These are phyloP conservation scores for Pseudogymnoascus sp. DNA, from an alignment of 2,329 filamentous ascomycete genomes.

Conservation along the genomic window DNA sequence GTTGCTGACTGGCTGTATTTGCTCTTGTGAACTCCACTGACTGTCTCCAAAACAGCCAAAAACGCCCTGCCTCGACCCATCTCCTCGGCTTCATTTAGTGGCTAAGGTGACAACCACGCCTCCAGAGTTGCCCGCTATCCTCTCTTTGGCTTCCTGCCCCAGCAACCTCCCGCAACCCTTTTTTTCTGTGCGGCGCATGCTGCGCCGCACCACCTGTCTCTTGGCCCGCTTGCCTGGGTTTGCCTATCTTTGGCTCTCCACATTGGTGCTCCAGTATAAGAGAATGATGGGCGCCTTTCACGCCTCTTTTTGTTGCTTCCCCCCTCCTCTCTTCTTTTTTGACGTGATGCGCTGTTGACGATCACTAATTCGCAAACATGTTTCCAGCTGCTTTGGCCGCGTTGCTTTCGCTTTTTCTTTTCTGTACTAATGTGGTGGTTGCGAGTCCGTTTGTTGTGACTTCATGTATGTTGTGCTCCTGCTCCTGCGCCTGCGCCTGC, in stretches of 20 bases:
- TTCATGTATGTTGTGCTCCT: not conserved
- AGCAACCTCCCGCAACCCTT: not conserved
- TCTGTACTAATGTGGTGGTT: not conserved
- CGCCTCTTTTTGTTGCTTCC: not conserved
- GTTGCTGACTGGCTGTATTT: not conserved
- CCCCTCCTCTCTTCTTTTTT: not conserved
- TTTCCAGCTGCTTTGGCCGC: constrained; percentile 8
- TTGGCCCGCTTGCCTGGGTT: not conserved
- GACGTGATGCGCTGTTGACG: not conserved
- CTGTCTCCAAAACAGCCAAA: not conserved
- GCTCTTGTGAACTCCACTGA: not conserved
- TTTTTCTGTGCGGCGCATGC: not conserved
- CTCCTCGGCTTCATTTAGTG: not conserved
- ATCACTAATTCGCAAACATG: not conserved
- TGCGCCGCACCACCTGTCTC: not conserved
- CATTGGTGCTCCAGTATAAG: not conserved
- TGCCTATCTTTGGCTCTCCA: too few species aligned
- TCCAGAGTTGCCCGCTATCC: not conserved
- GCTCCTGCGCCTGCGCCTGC: not conserved
- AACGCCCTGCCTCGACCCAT: not conserved
- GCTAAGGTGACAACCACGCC: not conserved
- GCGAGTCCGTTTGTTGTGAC: not conserved
- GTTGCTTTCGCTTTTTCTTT: constrained; percentile 4
- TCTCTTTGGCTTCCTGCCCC: not conserved
- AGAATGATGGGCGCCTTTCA: not conserved